Evolutionary conservation across 805 yeast genomes (phyloP).

Genomic region (Teunomyces barrocoloradensis): DNA sequence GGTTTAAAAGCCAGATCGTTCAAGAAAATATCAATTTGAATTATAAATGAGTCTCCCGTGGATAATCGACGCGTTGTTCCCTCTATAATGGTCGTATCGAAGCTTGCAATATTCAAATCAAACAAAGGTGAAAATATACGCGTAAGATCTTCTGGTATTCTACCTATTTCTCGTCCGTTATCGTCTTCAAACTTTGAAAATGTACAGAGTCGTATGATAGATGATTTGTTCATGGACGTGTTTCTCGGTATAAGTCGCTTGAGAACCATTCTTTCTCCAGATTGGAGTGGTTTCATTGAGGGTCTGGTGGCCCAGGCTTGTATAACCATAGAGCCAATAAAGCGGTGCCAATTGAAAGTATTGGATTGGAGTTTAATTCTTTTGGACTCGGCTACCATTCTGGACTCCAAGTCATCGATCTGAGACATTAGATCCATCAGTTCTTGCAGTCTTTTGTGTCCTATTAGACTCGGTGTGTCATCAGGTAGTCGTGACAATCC

Average conservation of each 20-base stretch:
- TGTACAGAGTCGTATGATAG: conserved; percentile 35
- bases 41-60: conserved; percentile 72
- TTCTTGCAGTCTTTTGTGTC: conserved; percentile 3
- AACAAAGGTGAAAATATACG: conserved; percentile 62
- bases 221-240: conserved; percentile 12
- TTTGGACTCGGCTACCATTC: conserved; percentile 12
- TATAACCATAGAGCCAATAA: conserved; percentile 58
- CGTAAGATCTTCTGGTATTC: conserved; percentile 71
- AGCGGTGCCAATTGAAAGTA: conserved; percentile 33
- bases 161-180: conserved; percentile 63
- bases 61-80: conserved; percentile 54
- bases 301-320: conserved; percentile 76
- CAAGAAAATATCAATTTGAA: conserved; percentile 68
- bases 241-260: conserved; percentile 31
- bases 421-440: conserved; percentile 3
- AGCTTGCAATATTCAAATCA: conserved; percentile 50
- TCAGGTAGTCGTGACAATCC: not conserved
- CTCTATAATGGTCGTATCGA: conserved; percentile 57
- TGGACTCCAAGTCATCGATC: conserved; percentile 9
- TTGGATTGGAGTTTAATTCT: conserved; percentile 10
- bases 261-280: conserved; percentile 43
- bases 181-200: conserved; percentile 13
- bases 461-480: not conserved
- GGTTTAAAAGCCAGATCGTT: conserved; percentile 34
- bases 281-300: conserved; percentile 44